Evolutionary conservation across 2,329 filamentous ascomycete species (phyloP), one percentile per base, ranked within the genome.

Genomic region (Fonsecaea erecta): DNA sequence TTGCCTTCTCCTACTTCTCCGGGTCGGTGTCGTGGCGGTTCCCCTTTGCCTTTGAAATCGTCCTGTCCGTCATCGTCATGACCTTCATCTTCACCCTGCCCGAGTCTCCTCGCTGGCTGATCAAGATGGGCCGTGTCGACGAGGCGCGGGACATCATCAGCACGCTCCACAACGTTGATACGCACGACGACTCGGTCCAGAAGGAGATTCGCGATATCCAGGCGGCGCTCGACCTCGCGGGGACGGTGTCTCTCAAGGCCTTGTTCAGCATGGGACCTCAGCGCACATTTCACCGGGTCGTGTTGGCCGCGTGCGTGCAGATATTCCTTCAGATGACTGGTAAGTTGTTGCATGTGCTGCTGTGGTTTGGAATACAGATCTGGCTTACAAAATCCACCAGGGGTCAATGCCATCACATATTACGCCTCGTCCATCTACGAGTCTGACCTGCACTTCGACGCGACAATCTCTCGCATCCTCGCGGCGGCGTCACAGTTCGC

Each of bases 201-300:
- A 77, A 76, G 32, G 81, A 84, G 60, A 83, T 82, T 70, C 73
- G 76, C 1, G 80, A 80, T 6, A 82, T 84, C 74, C 83, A 84
- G 70, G 81, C 82, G 34, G 82, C 81, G 3, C 81, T 83, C 18
- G 2, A 66, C 81, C 54, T 80, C 83, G 66, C 80, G 81, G 73
- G 77, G 79, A 63, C 80, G 83, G 32, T 86, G 86, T 75, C 73
- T 73, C 7, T 85, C n/a, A 52, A 34, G 24, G 28, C 87, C 66
- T 80, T 87, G 64, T 87, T 87, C 74, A 86, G 82, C 66, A 84
- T 84, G 80, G 80, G 77, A 65, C 82, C 84, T 65, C 79, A 86
- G 71, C 81, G 84, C 52, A 81, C 85, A 73, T 78, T 86, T 65
- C 84, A 86, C 74, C 82, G 84, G 61, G 81, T 81, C 6, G 72